Evolutionary conservation across 768 basidiomycete species (phyloP), one percentile per base, ranked within the genome.

Genomic region (Omphalotus guepiniiformis): DNA sequence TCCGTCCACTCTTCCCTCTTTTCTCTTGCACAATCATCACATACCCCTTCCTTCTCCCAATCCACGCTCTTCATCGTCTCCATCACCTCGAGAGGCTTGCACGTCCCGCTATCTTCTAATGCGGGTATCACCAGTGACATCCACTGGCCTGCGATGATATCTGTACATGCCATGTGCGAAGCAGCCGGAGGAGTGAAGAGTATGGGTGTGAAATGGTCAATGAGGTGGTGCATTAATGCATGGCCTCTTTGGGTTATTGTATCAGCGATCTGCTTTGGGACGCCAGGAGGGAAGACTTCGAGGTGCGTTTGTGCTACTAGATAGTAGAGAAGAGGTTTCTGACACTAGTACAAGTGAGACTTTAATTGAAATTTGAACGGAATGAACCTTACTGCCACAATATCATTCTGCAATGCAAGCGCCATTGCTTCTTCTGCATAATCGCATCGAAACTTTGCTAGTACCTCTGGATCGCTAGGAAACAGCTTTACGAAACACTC

Each of bases 121-220:
- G 84, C 84, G 9, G 82, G 82, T 30, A 85, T 82, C n/a, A 89
- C 83, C 30, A 79, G 67, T 19, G 70, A 50, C 76, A 87, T 83
- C 88, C 87, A 89, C 42, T 65, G 70, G 42, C 83, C 83, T 1
- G 86, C 88, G 46, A 89, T 72, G 0, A 78, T 65, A 58, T 87
- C 79, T 3, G 85, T 88, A 63, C 88, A 89, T 3, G 65, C 65
- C 84, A 87, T 87, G 58, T 88, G 88, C 1, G 70, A 65, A n/a
- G 82, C 80, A 5, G 79, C 72, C 4, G 82, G 75, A 22, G 83
- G 76, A 1, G 86, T 86, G 60, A 89, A 89, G 0, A 89, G 64
- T 28, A 81, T 68, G 2, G 87, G 85, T 0, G 85, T 83, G 58
- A 88, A 88, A 59, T 85, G 73, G 4, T 72, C 72, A 48, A 89